Evolutionary conservation across 2,329 filamentous ascomycete genomes (phyloP).

Genomic region (Paecilomyces niveus): DNA sequence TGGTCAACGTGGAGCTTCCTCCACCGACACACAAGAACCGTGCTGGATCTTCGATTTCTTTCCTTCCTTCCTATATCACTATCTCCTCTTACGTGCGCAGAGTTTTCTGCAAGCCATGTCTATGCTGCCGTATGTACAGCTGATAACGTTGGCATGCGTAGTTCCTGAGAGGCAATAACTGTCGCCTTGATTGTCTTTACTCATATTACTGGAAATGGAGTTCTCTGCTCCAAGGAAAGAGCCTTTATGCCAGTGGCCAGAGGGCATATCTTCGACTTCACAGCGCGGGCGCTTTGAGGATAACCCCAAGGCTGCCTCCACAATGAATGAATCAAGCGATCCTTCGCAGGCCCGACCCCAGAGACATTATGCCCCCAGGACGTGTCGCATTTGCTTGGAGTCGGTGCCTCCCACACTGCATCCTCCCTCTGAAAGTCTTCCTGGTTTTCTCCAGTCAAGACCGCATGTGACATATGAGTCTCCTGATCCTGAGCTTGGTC

Average conservation of each 20-base stretch:
- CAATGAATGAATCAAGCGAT: slow-evolving; percentile 8
- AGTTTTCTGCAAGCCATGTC: slow-evolving; percentile 7
- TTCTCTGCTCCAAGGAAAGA: background rate
- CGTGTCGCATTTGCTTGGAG: slow-evolving; percentile 87
- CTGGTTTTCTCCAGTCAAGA: slow-evolving; percentile 49
- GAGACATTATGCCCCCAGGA: slow-evolving; percentile 60
- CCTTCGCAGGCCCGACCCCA: slow-evolving; percentile 18
- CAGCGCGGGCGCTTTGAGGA: slow-evolving; percentile 1
- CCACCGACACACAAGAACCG: background rate
- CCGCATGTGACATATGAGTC: slow-evolving; percentile 64
- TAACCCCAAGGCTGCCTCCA: slow-evolving; percentile 1
- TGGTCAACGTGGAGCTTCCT: slow-evolving; percentile 2
- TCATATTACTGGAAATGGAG: background rate
- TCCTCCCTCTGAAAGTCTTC: slow-evolving; percentile 46
- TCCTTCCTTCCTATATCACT: slow-evolving; percentile 7
- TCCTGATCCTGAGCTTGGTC: slow-evolving; percentile 64
- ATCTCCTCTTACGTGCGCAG: slow-evolving; percentile 5
- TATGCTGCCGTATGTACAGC: background rate
- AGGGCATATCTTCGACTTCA: background rate
- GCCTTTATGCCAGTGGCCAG: slow-evolving; percentile 8
- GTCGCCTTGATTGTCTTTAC: background rate
- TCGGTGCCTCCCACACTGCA: slow-evolving; percentile 56
- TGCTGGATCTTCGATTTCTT: slow-evolving; percentile 1
- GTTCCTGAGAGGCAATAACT: background rate
- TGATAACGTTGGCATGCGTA: background rate